These are phyloP conservation scores for Umbilicus rupestris DNA, from an alignment of 164 flowering plant genomes.

Conservation along the genomic window DNA sequence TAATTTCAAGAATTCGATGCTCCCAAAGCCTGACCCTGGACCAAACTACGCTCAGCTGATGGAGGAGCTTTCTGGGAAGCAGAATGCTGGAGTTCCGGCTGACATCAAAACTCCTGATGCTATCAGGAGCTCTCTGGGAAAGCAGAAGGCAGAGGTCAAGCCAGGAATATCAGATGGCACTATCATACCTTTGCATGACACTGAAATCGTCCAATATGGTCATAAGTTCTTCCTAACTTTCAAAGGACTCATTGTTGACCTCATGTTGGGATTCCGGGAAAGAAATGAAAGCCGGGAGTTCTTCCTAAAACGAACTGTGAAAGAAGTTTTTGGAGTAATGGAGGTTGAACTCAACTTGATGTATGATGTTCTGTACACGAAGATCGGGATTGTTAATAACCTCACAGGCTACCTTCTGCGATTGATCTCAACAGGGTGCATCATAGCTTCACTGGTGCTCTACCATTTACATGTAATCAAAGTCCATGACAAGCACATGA, in stretches of 20 bases:
- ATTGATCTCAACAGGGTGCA: constrained; percentile 9
- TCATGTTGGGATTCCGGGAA: constrained; percentile 26
- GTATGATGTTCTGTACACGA: constrained; percentile 40
- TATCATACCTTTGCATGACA: neutral
- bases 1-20: constrained; percentile 16
- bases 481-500: neutral
- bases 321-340: constrained; percentile 22
- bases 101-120: neutral
- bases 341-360: constrained; percentile 39
- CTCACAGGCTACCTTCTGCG: constrained; percentile 17
- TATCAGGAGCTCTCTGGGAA: neutral
- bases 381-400: constrained; percentile 20
- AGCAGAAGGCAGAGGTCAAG: neutral
- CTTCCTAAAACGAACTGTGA: constrained; percentile 12
- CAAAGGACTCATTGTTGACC: constrained; percentile 35
- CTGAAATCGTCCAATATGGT: constrained; percentile 20
- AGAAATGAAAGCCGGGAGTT: constrained; percentile 22
- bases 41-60: constrained; percentile 25
- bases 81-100: constrained; percentile 15
- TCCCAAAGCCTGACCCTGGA: constrained; percentile 19
- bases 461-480: constrained; percentile 12
- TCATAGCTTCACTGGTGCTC: constrained; percentile 13
- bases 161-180: constrained; percentile 11
- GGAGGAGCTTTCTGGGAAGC: constrained; percentile 21
- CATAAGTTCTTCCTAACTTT: constrained; percentile 19